Percentiles rank a stretch among this genome's conserved stretches.
These are phyloP conservation scores for Arachnomyces sp. DNA, from an alignment of 2,329 filamentous ascomycete species.

Conservation along the genomic window DNA sequence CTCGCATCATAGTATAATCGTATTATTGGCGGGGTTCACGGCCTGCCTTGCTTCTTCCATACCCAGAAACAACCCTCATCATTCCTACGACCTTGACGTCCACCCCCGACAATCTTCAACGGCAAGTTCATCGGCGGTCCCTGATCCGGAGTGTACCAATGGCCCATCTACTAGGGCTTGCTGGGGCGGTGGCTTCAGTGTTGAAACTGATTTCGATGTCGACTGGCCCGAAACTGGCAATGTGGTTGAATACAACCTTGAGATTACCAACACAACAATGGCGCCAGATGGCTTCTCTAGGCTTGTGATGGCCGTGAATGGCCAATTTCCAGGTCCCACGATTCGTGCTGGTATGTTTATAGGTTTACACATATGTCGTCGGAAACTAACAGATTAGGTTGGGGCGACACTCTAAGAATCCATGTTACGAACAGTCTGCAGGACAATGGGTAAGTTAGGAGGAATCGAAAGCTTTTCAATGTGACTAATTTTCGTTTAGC, in stretches of 20 bases:
- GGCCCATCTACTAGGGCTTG: conserved; percentile 15
- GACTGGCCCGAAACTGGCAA: conserved; percentile 18
- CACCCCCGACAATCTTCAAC: too few relatives aligned
- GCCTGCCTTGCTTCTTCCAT: too few relatives aligned
- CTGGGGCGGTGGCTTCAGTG: conserved; percentile 18
- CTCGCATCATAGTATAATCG: too few relatives aligned
- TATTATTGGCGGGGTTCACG: too few relatives aligned
- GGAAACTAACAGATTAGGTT: conserved; percentile 27
- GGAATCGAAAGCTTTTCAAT: not conserved
- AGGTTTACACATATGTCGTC: too few relatives aligned
- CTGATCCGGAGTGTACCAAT: conserved; percentile 13
- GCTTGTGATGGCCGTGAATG: conserved; percentile 49
- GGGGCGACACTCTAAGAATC: conserved; percentile 50
- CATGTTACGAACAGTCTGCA: conserved; percentile 47
- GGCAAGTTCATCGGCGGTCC: too few relatives aligned
- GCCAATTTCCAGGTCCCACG: conserved; percentile 57
- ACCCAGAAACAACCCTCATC: too few relatives aligned
- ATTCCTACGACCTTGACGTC: too few relatives aligned
- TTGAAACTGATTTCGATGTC: conserved; percentile 18
- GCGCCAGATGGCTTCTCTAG: conserved; percentile 24
- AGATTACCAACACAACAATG: conserved; percentile 15
- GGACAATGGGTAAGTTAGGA: conserved; percentile 39
- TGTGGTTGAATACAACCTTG: conserved; percentile 15
- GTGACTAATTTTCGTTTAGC: conserved; percentile 1
- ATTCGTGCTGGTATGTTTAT: conserved; percentile 43